phyloP scores from a whole-genome alignment of 495 filamentous ascomycete genomes.

The Penicillium verhagenii region DNA sequence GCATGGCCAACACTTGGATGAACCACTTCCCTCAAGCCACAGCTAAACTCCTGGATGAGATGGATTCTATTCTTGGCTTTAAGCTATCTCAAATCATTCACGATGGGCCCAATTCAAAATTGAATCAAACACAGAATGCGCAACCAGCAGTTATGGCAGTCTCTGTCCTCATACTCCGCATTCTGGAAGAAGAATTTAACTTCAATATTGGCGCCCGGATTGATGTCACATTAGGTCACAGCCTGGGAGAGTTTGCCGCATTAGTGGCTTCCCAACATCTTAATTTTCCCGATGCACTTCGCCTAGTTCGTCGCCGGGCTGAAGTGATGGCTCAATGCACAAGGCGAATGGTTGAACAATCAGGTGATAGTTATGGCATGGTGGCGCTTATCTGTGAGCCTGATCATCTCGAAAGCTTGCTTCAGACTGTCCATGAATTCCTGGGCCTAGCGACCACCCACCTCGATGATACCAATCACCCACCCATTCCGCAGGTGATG shows the following conservation, averaged over 20 bases:
- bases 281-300: constrained; percentile 71
- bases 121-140: constrained; percentile 82
- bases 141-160: constrained; percentile 97
- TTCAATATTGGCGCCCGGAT: constrained; percentile 67
- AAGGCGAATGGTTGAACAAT: constrained; percentile 54
- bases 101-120: constrained; percentile 67
- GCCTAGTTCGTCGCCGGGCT: constrained; percentile 73
- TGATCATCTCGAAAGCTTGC: constrained; percentile 62
- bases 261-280: constrained; percentile 81
- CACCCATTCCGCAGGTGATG: constrained; percentile 79
- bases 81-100: constrained; percentile 74
- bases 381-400: constrained; percentile 86
- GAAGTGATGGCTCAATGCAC: constrained; percentile 84
- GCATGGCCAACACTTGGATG: constrained; percentile 85
- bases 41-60: constrained; percentile 70
- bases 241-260: constrained; percentile 92
- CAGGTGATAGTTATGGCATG: constrained; percentile 83
- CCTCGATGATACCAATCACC: constrained; percentile 60
- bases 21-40: constrained; percentile 77
- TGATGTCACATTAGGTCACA: constrained; percentile 86
- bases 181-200: constrained; percentile 81
- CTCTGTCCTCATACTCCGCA: constrained; percentile 83
- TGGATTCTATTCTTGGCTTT: constrained; percentile 71
- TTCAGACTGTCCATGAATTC: constrained; percentile 76
- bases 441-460: constrained; percentile 62